Conservation (phyloP, 2,329 filamentous ascomycete genomes). For the Purpureocillium lavendulum region DNA sequence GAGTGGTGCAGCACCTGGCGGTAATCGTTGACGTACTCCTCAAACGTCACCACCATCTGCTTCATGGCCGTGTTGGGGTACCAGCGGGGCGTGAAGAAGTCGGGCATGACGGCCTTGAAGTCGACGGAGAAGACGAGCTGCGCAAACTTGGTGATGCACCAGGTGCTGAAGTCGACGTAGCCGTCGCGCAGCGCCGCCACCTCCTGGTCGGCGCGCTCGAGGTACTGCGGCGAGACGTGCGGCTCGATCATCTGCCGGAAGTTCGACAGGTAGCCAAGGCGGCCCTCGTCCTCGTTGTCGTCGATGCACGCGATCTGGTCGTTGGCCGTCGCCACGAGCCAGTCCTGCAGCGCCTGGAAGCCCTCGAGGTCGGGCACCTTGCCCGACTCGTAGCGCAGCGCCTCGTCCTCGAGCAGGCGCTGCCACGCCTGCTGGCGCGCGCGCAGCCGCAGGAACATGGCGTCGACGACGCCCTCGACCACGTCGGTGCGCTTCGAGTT, state of each 20-base stretch:
- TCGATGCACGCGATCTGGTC: conserved; percentile 98
- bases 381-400: conserved; percentile 58
- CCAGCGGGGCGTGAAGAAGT: conserved; percentile 89
- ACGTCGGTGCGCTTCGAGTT: conserved; percentile 84
- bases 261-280: conserved; percentile 73
- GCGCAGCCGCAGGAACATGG: conserved; percentile 86
- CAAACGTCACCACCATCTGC: conserved; percentile 88
- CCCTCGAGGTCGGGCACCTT: conserved; percentile 49
- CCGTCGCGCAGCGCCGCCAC: conserved; percentile 72
- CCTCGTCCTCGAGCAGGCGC: conserved; percentile 79
- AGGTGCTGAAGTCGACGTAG: conserved; percentile 90
- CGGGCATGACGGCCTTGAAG: conserved; percentile 72
- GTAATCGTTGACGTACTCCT: conserved; percentile 91
- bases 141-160: conserved; percentile 83
- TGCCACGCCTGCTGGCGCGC: conserved; percentile 80
- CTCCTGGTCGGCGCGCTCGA: conserved; percentile 65
- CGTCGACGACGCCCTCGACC: conserved; percentile 88
- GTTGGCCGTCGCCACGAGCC: conserved; percentile 93
- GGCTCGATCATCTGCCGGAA: conserved; percentile 80
- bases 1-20: conserved; percentile 75
- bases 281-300: conserved; percentile 70
- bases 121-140: conserved; percentile 84
- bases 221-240: conserved; percentile 71
- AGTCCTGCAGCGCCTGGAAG: conserved; percentile 81
- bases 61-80: conserved; percentile 82